Evolutionary conservation across 768 basidiomycete species (phyloP).

Genomic region (Ramaria rubella): DNA sequence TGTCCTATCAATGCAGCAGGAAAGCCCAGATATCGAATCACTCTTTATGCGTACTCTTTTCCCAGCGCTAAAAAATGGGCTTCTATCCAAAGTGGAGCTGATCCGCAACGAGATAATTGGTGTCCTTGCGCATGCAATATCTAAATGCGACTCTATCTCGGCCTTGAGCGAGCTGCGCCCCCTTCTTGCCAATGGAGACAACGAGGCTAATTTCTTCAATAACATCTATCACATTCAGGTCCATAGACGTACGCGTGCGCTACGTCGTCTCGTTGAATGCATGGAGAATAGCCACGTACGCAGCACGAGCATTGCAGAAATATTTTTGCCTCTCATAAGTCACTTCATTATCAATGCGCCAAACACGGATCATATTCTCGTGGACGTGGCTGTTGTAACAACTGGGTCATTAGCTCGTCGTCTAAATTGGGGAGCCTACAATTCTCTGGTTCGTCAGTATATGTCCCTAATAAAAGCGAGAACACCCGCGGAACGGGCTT

Average conservation of each 20-base stretch:
- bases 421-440: slow-evolving; percentile 81
- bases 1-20: slow-evolving; percentile 31
- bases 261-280: slow-evolving; percentile 76
- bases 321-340: slow-evolving; percentile 82
- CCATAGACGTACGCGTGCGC: slow-evolving; percentile 81
- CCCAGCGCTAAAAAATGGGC: slow-evolving; percentile 71
- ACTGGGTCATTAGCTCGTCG: slow-evolving; percentile 72
- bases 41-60: slow-evolving; percentile 61
- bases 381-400: slow-evolving; percentile 81
- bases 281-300: slow-evolving; percentile 59
- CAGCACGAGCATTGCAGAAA: slow-evolving; percentile 64
- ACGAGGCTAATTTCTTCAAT: slow-evolving; percentile 95
- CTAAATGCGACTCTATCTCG: slow-evolving; percentile 50
- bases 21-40: slow-evolving; percentile 31
- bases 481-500: slow-evolving; percentile 67
- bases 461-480: slow-evolving; percentile 58
- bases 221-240: slow-evolving; percentile 92
- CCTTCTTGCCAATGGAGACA: slow-evolving; percentile 79
- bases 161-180: slow-evolving; percentile 73
- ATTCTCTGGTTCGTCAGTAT: slow-evolving; percentile 73
- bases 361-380: slow-evolving; percentile 70
- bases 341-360: slow-evolving; percentile 60
- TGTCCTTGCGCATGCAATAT: slow-evolving; percentile 71
- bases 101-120: slow-evolving; percentile 80
- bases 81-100: slow-evolving; percentile 75